These are phyloP conservation scores for Phytopythium boreale DNA, from an alignment of 352 stramenopile genomes.

Conservation along the genomic window DNA sequence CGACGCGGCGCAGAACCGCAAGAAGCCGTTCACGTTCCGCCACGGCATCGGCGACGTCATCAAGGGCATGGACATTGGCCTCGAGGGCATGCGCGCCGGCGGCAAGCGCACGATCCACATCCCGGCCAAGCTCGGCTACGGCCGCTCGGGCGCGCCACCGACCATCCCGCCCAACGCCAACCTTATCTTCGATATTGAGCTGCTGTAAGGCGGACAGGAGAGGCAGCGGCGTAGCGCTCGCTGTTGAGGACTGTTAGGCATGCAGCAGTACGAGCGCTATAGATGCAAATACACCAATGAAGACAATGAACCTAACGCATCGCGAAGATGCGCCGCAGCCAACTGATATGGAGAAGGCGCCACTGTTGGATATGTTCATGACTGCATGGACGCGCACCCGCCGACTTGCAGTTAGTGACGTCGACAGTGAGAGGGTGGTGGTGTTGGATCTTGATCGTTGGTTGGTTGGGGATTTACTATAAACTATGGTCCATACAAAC, in stretches of 20 bases:
- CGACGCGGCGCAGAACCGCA: slow-evolving; percentile 75
- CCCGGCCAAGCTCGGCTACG: slow-evolving; percentile 93
- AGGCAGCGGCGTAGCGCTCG: too few species aligned
- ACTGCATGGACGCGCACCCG: background rate
- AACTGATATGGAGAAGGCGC: background rate
- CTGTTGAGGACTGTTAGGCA: background rate
- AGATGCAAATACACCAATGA: slow-evolving; percentile 3
- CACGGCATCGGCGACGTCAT: slow-evolving; percentile 91
- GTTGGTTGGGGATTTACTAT: background rate
- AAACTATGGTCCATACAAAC: slow-evolving; percentile 4
- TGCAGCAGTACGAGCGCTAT: slow-evolving; percentile 5
- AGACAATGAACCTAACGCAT: background rate
- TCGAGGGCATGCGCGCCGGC: slow-evolving; percentile 84
- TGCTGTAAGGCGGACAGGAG: slow-evolving; percentile 41
- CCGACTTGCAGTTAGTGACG: background rate
- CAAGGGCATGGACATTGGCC: slow-evolving; percentile 95
- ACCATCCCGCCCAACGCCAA: slow-evolving; percentile 91
- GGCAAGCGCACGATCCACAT: slow-evolving; percentile 94
- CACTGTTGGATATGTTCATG: background rate
- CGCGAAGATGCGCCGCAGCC: too few species aligned
- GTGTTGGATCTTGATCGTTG: too few species aligned
- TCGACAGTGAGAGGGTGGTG: background rate
- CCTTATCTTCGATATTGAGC: slow-evolving; percentile 94
- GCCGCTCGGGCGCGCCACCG: slow-evolving; percentile 69
- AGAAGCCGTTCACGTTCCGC: slow-evolving; percentile 82